Conservation (phyloP, 805 yeast genomes). For the Starmerella khaoyaiensis region DNA sequence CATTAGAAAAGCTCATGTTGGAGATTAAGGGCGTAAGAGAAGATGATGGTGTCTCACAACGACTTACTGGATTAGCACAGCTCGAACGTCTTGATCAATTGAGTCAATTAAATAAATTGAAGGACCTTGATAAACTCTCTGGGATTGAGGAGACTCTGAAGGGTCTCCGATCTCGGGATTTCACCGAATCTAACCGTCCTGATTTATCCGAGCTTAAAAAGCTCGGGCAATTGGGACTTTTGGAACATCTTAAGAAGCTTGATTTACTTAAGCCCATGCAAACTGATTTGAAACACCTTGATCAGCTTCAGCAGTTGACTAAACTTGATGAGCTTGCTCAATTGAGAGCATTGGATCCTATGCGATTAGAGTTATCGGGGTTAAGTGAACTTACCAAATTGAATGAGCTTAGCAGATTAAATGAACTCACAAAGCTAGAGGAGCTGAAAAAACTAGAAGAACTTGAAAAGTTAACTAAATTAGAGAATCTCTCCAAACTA, state of each 20-base stretch:
- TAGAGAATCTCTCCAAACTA: constrained; percentile 4
- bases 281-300: constrained; percentile 1
- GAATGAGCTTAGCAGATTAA: constrained; percentile 7
- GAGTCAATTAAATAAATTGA: constrained; percentile 8
- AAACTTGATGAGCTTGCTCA: constrained; percentile 3
- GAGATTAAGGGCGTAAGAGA: constrained; percentile 23
- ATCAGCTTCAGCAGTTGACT: constrained; percentile 9
- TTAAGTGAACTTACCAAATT: constrained; percentile 5
- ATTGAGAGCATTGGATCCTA: constrained; percentile 7
- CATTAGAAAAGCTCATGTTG: constrained; percentile 21
- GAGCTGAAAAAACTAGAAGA: constrained; percentile 5
- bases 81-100: constrained; percentile 21
- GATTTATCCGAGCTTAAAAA: constrained; percentile 1
- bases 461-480: constrained; percentile 2
- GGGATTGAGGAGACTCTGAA: constrained; percentile 8
- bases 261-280: constrained; percentile 3
- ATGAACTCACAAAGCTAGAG: constrained; percentile 6
- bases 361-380: not conserved
- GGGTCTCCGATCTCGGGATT: not conserved
- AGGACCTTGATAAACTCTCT: constrained; percentile 9
- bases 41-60: constrained; percentile 22
- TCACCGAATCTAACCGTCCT: not conserved
- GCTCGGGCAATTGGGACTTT: constrained; percentile 5
- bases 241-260: constrained; percentile 11
- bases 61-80: constrained; percentile 22